Evolutionary conservation across 2,329 filamentous ascomycete species (phyloP).

Genomic region (Colletotrichum somersetense): DNA sequence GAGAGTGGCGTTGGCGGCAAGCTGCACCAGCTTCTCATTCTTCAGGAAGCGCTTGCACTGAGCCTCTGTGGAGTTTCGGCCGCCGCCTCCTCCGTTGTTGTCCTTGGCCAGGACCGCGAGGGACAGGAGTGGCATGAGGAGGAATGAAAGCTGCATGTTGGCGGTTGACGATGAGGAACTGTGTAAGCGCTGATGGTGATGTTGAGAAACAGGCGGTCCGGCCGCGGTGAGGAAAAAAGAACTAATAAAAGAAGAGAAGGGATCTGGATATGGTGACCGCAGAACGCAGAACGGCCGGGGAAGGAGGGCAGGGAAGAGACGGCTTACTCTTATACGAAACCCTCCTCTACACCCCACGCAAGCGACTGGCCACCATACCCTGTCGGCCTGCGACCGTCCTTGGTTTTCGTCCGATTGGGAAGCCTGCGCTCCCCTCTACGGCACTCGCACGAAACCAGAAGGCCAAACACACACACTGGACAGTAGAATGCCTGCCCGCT

Average conservation of each 20-base stretch:
- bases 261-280: slow-evolving; percentile 36
- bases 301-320: slow-evolving; percentile 6
- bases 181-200: not conserved
- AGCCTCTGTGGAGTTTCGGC: slow-evolving; percentile 47
- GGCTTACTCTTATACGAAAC: slow-evolving; percentile 41
- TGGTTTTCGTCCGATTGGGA: slow-evolving; percentile 34
- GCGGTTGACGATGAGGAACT: slow-evolving; percentile 1
- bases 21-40: slow-evolving; percentile 48
- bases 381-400: slow-evolving; percentile 21
- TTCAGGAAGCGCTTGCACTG: slow-evolving; percentile 51
- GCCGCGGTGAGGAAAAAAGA: slow-evolving; percentile 35
- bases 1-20: slow-evolving; percentile 53
- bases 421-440: slow-evolving; percentile 12
- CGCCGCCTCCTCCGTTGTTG: slow-evolving; percentile 41
- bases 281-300: slow-evolving; percentile 7
- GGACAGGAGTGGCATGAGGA: slow-evolving; percentile 32
- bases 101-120: slow-evolving; percentile 47
- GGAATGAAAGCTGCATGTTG: slow-evolving; percentile 39
- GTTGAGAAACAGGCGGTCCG: slow-evolving; percentile 34
- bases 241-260: slow-evolving; percentile 26
- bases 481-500: slow-evolving; percentile 11
- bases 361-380: slow-evolving; percentile 19
- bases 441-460: slow-evolving; percentile 40
- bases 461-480: slow-evolving; percentile 36
- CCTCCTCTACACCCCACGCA: slow-evolving; percentile 30